Base-by-base conservation (phyloP, 2,329 filamentous ascomycete genomes). In the Hyphodiscus sp. region DNA sequence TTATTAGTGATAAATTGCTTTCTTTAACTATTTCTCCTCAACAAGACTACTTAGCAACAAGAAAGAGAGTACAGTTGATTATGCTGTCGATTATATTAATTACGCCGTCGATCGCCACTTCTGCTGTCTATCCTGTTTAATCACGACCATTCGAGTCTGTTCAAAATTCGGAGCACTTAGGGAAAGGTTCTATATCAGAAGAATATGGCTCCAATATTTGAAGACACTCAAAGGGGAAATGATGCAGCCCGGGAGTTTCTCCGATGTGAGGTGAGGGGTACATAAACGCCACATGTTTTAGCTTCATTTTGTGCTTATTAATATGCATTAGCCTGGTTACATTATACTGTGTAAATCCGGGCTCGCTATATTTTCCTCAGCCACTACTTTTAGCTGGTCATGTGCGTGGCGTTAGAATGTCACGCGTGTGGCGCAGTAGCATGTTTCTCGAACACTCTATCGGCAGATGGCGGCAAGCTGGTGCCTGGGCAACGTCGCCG, bases 381-480 rank as follows among this genome's bases (percentile, higher is more conserved):
- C 50, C 38, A 56, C 54, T 53, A 48, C 47, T 48, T 51, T 56
- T 51, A 51, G 45, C 50, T 26, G 38, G 47, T 56, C 54, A 48
- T 56, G 29, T 50, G 50, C 47, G 47, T 56, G 54, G 54, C 50
- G 54, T 48, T 45, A 50, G 20, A 47, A 47, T 43, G 41, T 55
- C 53, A 51, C 45, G 48, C 38, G 51, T 53, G 47, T 55, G 46
- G 20, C 29, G 47, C 20, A 48, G 30, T 42, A 42, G 41, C 41
- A 42, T 42, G 41, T 42, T 42, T 42, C 41, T 42, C 41, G 8
- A 46, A 46, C 44, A 52, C 47, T 52, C 50, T 20, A 52, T 52
- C 18, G 18, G 50, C 44, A 33, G 42, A 33, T 43, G 44, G 50
- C 45, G 15, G 44, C 33, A 52, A 16, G 45, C 30, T 38, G 2